phyloP scores from a whole-genome alignment of 805 yeast genomes.

The Pichia californica region DNA sequence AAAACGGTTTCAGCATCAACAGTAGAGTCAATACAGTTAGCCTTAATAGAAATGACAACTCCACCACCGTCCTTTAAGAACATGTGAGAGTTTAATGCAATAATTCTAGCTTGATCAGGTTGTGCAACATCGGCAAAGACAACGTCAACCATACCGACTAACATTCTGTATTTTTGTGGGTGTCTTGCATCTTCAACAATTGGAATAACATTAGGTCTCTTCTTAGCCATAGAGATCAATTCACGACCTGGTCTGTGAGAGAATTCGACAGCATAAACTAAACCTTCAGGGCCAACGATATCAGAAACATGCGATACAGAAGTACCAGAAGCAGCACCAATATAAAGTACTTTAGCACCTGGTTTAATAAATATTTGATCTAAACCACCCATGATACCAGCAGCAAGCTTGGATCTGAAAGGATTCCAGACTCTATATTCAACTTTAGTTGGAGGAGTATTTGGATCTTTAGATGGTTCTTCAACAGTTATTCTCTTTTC shows the following conservation, averaged over 20 bases:
- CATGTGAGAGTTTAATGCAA: constrained; percentile 95
- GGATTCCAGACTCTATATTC: constrained; percentile 99
- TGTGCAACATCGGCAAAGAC: constrained; percentile 99
- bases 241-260: constrained; percentile 99
- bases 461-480: constrained; percentile 85
- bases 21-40: constrained; percentile 99
- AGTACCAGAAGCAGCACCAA: constrained; percentile 99
- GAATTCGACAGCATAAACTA: constrained; percentile 98
- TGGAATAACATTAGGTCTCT: constrained; percentile 98
- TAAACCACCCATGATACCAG: constrained; percentile 99
- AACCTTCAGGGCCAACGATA: constrained; percentile 98
- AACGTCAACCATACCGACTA: constrained; percentile 96
- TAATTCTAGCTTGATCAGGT: constrained; percentile 99
- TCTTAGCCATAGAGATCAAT: constrained; percentile 98
- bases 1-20: constrained; percentile 99
- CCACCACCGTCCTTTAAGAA: constrained; percentile 98
- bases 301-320: constrained; percentile 98
- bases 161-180: constrained; percentile 99
- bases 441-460: constrained; percentile 83
- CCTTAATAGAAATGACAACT: constrained; percentile 97
- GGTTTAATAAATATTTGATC: constrained; percentile 97
- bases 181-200: constrained; percentile 99
- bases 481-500: constrained; percentile 94
- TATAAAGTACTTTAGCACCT: constrained; percentile 93
- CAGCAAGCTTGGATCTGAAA: constrained; percentile 98